Conservation (phyloP, 805 yeast genomes). For the Candida silvicultrix region DNA sequence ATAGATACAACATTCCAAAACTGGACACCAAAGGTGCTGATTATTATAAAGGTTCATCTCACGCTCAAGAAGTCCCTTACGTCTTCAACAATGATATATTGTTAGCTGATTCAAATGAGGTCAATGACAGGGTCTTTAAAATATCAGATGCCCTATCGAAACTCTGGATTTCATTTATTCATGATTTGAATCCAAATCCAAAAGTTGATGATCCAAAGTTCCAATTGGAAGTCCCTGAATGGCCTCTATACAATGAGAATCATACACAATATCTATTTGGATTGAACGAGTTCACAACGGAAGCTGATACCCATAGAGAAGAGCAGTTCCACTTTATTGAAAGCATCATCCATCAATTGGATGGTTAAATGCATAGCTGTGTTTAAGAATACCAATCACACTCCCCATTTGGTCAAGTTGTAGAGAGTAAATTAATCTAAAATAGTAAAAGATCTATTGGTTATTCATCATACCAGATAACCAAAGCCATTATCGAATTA, state of each 20-base stretch:
- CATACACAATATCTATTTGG: constrained; percentile 3
- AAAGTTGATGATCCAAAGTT: neutral
- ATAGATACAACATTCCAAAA: constrained; percentile 1
- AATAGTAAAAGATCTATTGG: no score
- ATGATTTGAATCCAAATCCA: constrained; percentile 37
- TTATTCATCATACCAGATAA: no score
- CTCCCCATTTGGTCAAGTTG: no score
- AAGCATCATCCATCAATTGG: neutral
- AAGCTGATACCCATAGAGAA: constrained; percentile 3
- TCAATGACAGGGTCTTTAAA: neutral
- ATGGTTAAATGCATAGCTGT: neutral
- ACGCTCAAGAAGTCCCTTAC: neutral
- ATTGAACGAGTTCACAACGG: constrained; percentile 3
- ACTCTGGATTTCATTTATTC: constrained; percentile 3
- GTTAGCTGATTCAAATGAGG: neutral
- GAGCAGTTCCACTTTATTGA: constrained; percentile 3
- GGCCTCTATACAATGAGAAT: constrained; percentile 2
- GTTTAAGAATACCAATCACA: no score
- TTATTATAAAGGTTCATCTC: neutral
- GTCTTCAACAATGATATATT: neutral
- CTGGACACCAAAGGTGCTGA: no score
- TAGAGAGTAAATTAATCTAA: no score
- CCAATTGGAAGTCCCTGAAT: neutral
- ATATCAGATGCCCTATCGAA: constrained; percentile 2
- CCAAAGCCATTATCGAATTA: no score